Conservation (phyloP, 164 flowering plant species). For the Macadamia tetraphylla region DNA sequence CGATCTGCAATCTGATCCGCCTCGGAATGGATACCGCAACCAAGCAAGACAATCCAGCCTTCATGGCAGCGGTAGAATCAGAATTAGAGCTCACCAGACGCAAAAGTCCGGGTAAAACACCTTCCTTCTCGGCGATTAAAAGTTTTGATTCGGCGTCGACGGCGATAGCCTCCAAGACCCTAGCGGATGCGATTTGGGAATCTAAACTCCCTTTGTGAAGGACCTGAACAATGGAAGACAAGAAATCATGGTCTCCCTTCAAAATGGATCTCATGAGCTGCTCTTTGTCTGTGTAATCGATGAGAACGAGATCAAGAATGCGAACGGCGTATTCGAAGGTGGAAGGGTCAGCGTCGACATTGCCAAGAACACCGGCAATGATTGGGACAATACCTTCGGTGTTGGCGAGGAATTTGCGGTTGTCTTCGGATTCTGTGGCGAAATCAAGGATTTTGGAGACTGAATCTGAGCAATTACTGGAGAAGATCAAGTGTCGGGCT, state of each 20-base stretch:
- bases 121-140: conserved; percentile 32
- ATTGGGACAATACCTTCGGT: conserved; percentile 22
- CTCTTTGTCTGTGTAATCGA: conserved; percentile 16
- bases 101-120: conserved; percentile 34
- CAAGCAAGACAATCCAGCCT: conserved; percentile 45
- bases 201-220: conserved; percentile 33
- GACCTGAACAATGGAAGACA: conserved; percentile 28
- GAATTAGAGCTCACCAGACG: conserved; percentile 17
- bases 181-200: conserved; percentile 30
- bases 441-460: conserved; percentile 8
- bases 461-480: background rate
- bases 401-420: conserved; percentile 25
- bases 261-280: conserved; percentile 14
- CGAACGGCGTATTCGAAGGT: conserved; percentile 19
- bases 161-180: conserved; percentile 38
- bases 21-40: conserved; percentile 34
- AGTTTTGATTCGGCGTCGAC: conserved; percentile 40
- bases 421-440: conserved; percentile 35
- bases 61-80: conserved; percentile 23
- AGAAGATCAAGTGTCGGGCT: background rate
- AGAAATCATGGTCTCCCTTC: conserved; percentile 20
- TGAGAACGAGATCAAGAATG: conserved; percentile 27
- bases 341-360: conserved; percentile 3
- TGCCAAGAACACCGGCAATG: conserved; percentile 21
- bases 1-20: conserved; percentile 31